A percentile compares a stretch with the other conserved stretches of the same genome.
Evolutionary conservation across 2,329 filamentous ascomycete species (phyloP).

Genomic region (Coleophoma cylindrospora): DNA sequence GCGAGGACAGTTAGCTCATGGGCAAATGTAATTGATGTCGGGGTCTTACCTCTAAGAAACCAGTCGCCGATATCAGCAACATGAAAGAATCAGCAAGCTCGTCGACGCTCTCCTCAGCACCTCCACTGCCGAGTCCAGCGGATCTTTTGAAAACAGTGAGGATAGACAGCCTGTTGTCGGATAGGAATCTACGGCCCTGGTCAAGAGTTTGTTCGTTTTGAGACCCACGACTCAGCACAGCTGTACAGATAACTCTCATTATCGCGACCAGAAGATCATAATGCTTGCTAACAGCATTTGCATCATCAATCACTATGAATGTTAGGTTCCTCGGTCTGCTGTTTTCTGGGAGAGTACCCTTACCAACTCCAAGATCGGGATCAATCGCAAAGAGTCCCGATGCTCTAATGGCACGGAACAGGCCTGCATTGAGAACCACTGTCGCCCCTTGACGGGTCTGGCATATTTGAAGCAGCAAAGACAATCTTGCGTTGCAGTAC

Average conservation of each 20-base stretch:
- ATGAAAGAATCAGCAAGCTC: constrained; percentile 84
- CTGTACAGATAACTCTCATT: constrained; percentile 75
- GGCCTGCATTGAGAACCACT: constrained; percentile 80
- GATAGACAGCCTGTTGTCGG: constrained; percentile 77
- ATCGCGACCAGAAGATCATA: constrained; percentile 79
- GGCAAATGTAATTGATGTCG: neutral
- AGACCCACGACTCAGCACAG: constrained; percentile 73
- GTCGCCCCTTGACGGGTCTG: constrained; percentile 82
- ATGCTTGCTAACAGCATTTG: constrained; percentile 25
- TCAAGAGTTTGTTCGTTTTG: constrained; percentile 70
- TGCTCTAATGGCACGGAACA: constrained; percentile 75
- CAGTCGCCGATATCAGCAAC: constrained; percentile 74
- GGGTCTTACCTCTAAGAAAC: constrained; percentile 71
- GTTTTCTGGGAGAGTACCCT: constrained; percentile 12
- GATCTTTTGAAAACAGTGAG: constrained; percentile 87
- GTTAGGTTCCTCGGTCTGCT: constrained; percentile 4
- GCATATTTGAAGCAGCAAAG: constrained; percentile 77
- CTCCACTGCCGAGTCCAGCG: constrained; percentile 63
- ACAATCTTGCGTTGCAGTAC: constrained; percentile 67
- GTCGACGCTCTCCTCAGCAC: constrained; percentile 55
- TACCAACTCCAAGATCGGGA: constrained; percentile 80
- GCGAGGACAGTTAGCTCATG: neutral
- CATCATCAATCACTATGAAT: constrained; percentile 22
- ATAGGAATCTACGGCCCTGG: constrained; percentile 75
- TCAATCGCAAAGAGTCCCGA: constrained; percentile 87